Evolutionary conservation across 495 filamentous ascomycete genomes (phyloP).

Genomic region (Oidiodendron maius): DNA sequence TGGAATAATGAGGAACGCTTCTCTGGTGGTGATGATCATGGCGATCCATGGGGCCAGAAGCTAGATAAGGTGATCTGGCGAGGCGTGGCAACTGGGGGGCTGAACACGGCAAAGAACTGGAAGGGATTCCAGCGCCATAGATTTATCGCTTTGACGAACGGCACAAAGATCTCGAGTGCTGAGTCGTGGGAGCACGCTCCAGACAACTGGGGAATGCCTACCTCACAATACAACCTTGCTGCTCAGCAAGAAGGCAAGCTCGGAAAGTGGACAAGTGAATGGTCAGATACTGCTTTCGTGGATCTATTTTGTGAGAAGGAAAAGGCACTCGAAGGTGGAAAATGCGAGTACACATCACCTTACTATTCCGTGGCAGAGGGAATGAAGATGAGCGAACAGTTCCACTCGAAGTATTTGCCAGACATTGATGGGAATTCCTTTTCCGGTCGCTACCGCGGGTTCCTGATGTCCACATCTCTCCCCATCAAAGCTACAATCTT

Average conservation of each 20-base stretch:
- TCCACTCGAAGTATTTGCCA: constrained; percentile 37
- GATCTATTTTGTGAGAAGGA: constrained; percentile 34
- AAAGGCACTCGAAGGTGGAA: constrained; percentile 24
- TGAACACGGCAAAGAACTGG: constrained; percentile 61
- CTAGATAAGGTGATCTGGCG: constrained; percentile 56
- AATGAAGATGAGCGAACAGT: constrained; percentile 31
- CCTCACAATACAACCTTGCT: constrained; percentile 25
- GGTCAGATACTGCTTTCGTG: constrained; percentile 42
- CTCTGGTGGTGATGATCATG: constrained; percentile 45
- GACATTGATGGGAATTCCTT: constrained; percentile 73
- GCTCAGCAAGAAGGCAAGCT: constrained; percentile 19
- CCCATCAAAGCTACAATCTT: constrained; percentile 70
- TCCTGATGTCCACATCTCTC: constrained; percentile 56
- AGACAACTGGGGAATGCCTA: constrained; percentile 35
- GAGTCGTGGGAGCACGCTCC: constrained; percentile 27
- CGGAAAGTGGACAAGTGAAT: constrained; percentile 33
- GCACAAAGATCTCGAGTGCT: constrained; percentile 43
- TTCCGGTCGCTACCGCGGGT: constrained; percentile 64
- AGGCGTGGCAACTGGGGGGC: constrained; percentile 62
- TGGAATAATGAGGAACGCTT: constrained; percentile 67
- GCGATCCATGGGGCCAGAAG: constrained; percentile 52
- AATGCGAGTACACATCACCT: constrained; percentile 44
- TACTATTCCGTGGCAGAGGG: constrained; percentile 33
- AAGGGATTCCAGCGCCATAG: constrained; percentile 64
- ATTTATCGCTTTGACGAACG: constrained; percentile 66